These are phyloP conservation scores for Osmozyma mogii DNA, from an alignment of 805 yeast genomes.

Conservation along the genomic window DNA sequence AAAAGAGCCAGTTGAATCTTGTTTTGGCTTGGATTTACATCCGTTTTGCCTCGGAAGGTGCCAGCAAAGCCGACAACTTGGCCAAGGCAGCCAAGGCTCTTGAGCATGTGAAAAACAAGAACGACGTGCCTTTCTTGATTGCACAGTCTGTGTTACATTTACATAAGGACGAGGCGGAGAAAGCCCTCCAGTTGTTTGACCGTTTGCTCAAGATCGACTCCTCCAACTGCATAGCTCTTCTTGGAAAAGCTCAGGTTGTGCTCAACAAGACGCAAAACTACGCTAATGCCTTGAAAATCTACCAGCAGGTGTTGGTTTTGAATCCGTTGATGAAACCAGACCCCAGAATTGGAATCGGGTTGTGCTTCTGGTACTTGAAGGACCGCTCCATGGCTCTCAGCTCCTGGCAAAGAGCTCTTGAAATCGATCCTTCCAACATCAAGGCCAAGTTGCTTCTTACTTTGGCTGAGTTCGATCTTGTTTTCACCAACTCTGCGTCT, in stretches of 20 bases:
- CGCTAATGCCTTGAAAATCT: slow-evolving; percentile 64
- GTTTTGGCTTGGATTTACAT: slow-evolving; percentile 71
- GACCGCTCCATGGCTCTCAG: slow-evolving; percentile 67
- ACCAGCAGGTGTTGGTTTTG: slow-evolving; percentile 71
- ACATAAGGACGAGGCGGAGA: slow-evolving; percentile 55
- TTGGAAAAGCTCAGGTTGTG: slow-evolving; percentile 78
- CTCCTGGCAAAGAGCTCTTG: slow-evolving; percentile 78
- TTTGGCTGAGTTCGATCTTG: slow-evolving; percentile 58
- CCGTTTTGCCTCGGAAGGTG: slow-evolving; percentile 23
- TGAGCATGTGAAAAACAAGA: slow-evolving; percentile 10
- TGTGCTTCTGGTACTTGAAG: slow-evolving; percentile 85
- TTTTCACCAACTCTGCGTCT: slow-evolving; percentile 47
- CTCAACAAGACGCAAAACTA: slow-evolving; percentile 64
- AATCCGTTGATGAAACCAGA: slow-evolving; percentile 82
- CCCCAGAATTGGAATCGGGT: slow-evolving; percentile 89
- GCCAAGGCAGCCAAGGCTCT: slow-evolving; percentile 18
- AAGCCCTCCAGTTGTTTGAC: slow-evolving; percentile 66
- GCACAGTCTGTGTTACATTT: slow-evolving; percentile 62
- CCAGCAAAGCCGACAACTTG: slow-evolving; percentile 18
- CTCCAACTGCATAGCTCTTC: slow-evolving; percentile 63
- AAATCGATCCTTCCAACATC: slow-evolving; percentile 51
- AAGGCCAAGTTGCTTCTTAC: slow-evolving; percentile 61
- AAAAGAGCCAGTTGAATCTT: slow-evolving; percentile 46
- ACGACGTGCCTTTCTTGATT: slow-evolving; percentile 38
- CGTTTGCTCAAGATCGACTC: slow-evolving; percentile 45